Percentiles rank a stretch among this genome's conserved stretches.
Evolutionary conservation across 2,329 filamentous ascomycete species (phyloP).

Genomic region (Gyromitra esculenta): DNA sequence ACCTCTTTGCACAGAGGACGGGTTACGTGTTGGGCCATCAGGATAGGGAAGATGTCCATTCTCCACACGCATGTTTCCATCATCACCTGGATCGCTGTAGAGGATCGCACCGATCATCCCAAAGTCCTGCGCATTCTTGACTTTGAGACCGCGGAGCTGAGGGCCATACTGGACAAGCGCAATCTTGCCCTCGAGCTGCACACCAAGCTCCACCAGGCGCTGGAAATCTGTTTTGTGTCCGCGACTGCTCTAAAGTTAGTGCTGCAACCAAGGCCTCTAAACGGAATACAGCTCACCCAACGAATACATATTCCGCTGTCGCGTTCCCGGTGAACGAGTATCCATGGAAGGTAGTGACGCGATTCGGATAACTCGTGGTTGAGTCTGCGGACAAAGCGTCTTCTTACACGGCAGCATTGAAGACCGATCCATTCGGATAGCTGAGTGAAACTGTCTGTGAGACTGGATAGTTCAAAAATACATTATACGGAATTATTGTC

Average conservation of each 20-base stretch:
- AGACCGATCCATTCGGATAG: conserved; percentile 66
- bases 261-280: too few relatives aligned
- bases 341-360: conserved; percentile 91
- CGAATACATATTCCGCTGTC: conserved; percentile 51
- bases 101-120: conserved; percentile 87
- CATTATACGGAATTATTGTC: conserved; percentile 74
- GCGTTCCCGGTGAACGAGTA: conserved; percentile 76
- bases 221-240: conserved; percentile 45
- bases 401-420: conserved; percentile 82
- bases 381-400: conserved; percentile 84
- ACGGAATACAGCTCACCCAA: conserved; percentile 29
- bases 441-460: conserved; percentile 75
- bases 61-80: conserved; percentile 81
- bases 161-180: conserved; percentile 85
- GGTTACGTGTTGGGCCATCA: conserved; percentile 84
- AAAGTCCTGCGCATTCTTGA: conserved; percentile 89
- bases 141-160: conserved; percentile 88
- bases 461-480: conserved; percentile 80
- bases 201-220: conserved; percentile 63
- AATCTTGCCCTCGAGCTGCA: conserved; percentile 89
- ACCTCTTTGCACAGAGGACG: conserved; percentile 88
- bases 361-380: conserved; percentile 75
- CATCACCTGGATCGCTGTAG: conserved; percentile 89
- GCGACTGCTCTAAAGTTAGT: conserved; percentile 16
- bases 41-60: conserved; percentile 85